These are phyloP conservation scores for Takashimella tepidaria DNA, from an alignment of 1,284 basidiomycete species.

Conservation along the genomic window DNA sequence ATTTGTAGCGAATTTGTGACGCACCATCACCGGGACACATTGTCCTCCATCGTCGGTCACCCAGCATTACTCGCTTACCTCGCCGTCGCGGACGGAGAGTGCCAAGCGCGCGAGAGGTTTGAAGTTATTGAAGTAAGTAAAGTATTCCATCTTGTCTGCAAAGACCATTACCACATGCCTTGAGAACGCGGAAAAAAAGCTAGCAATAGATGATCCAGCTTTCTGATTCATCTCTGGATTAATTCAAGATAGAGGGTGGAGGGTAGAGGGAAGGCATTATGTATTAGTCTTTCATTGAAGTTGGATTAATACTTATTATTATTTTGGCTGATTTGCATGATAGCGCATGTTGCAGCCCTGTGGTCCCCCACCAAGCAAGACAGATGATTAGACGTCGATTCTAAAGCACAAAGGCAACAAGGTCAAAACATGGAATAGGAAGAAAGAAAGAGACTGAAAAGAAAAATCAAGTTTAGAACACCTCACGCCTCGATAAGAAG, in stretches of 20 bases:
- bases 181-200: too few species aligned
- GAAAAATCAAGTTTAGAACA: too few species aligned
- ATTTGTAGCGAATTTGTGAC: conserved; percentile 84
- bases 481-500: too few species aligned
- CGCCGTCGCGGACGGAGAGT: conserved; percentile 88
- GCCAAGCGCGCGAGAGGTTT: conserved; percentile 82
- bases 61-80: conserved; percentile 78
- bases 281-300: not conserved
- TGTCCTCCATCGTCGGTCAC: conserved; percentile 87
- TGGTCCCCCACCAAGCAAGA: conserved; percentile 87
- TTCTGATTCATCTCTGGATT: conserved; percentile 1
- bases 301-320: too few species aligned
- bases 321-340: not conserved
- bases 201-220: too few species aligned
- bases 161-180: too few species aligned
- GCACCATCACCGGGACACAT: conserved; percentile 93
- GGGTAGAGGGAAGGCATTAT: not conserved
- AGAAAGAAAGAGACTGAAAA: too few species aligned
- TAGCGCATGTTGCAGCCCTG: conserved; percentile 98
- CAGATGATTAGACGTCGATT: conserved; percentile 69
- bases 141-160: too few species aligned
- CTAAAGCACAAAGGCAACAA: too few species aligned
- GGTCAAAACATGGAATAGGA: too few species aligned
- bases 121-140: conserved; percentile 85
- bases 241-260: not conserved